Percentiles rank a stretch among this genome's conserved stretches.
Conservation (phyloP, 2,329 filamentous ascomycete genomes). For the Corinectria fuckeliana region DNA sequence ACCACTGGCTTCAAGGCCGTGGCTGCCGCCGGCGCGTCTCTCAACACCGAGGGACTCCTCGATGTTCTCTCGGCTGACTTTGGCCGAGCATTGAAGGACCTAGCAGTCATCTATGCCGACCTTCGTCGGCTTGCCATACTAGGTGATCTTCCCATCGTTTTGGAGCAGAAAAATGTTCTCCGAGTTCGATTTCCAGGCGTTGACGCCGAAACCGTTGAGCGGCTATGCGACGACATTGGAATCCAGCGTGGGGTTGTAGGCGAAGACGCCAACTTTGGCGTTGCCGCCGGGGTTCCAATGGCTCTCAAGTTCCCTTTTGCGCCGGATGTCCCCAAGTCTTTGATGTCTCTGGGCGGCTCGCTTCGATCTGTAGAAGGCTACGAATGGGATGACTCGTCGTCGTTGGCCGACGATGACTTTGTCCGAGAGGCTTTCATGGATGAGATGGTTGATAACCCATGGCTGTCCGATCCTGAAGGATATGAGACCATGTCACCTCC, state of each 20-base stretch:
- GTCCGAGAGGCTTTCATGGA: constrained; percentile 50
- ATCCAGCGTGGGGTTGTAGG: constrained; percentile 78
- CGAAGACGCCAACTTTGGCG: constrained; percentile 78
- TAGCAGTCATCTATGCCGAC: constrained; percentile 80
- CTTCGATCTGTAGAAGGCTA: constrained; percentile 52
- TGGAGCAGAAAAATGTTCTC: constrained; percentile 71
- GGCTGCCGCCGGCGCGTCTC: constrained; percentile 59
- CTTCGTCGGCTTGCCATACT: constrained; percentile 77
- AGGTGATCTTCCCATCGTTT: constrained; percentile 82
- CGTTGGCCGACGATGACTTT: constrained; percentile 44
- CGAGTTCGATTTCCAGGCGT: constrained; percentile 91
- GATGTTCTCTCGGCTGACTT: constrained; percentile 89
- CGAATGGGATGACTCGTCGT: constrained; percentile 48
- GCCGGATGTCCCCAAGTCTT: constrained; percentile 54
- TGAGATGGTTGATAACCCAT: constrained; percentile 55
- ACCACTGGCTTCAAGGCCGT: constrained; percentile 53
- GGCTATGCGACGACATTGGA: constrained; percentile 85
- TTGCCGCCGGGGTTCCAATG: constrained; percentile 70
- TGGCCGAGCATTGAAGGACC: constrained; percentile 81
- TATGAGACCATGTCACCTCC: constrained; percentile 60
- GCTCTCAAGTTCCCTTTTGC: constrained; percentile 89
- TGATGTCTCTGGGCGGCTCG: constrained; percentile 57
- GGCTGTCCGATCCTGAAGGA: constrained; percentile 55
- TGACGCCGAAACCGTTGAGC: constrained; percentile 81
- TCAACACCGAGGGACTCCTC: constrained; percentile 84